Percentiles rank a stretch among this genome's conserved stretches.
phyloP scores from a whole-genome alignment of 2,329 filamentous ascomycete genomes.

The Dactylellina leptospora region DNA sequence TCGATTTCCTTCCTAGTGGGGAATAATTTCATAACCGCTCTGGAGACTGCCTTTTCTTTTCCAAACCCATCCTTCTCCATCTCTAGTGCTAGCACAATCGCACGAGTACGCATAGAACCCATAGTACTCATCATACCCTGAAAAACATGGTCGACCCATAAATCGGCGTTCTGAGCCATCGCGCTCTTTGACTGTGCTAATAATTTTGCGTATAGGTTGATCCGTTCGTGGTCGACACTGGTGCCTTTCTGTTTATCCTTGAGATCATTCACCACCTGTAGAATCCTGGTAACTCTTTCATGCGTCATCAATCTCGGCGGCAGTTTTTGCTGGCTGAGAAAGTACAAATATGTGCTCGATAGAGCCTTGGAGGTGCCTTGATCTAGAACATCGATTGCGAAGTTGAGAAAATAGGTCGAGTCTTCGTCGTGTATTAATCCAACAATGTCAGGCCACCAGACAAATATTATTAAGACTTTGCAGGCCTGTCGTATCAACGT shows the following conservation, averaged over 20 bases:
- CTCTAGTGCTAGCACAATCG: conserved; percentile 77
- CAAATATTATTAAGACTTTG: conserved; percentile 77
- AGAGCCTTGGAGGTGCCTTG: conserved; percentile 76
- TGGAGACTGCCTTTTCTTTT: conserved; percentile 73
- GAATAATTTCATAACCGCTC: conserved; percentile 67
- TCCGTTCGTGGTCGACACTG: conserved; percentile 78
- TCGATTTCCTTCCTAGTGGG: conserved; percentile 62
- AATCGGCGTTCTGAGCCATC: conserved; percentile 74
- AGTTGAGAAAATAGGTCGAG: conserved; percentile 79
- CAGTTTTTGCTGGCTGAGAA: conserved; percentile 83
- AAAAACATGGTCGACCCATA: conserved; percentile 86
- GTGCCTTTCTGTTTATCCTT: conserved; percentile 79
- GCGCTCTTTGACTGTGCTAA: conserved; percentile 74
- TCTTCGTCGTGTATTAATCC: conserved; percentile 79
- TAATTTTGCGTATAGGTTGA: conserved; percentile 80
- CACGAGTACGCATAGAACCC: conserved; percentile 77
- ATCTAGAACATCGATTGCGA: conserved; percentile 79
- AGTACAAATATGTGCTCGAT: conserved; percentile 79
- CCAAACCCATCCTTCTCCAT: conserved; percentile 73
- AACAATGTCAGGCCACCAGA: conserved; percentile 77
- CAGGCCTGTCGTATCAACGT: conserved; percentile 80
- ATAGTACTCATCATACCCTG: conserved; percentile 80
- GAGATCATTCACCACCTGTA: conserved; percentile 75
- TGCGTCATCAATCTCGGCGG: conserved; percentile 75
- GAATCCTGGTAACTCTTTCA: conserved; percentile 74